Evolutionary conservation across 176 grass and related monocot genomes (phyloP).

Genomic region (Alopecurus myosuroides): DNA sequence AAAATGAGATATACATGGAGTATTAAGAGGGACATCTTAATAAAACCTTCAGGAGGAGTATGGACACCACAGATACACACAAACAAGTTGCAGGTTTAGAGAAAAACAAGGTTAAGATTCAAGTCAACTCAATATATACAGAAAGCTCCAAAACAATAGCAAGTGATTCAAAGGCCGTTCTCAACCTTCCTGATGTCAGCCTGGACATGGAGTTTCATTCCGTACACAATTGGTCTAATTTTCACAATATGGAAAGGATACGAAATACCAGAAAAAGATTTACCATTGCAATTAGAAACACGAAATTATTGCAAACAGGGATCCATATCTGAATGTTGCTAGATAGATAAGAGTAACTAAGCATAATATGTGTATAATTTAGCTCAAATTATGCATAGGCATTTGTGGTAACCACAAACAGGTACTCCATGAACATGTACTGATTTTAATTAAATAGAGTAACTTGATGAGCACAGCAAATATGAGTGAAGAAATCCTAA

Average conservation of each 20-base stretch:
- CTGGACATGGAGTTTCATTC: not conserved
- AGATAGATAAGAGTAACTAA: not conserved
- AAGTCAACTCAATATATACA: not conserved
- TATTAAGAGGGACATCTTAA: slow-evolving; percentile 3
- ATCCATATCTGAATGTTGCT: not conserved
- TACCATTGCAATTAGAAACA: not conserved
- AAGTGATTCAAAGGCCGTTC: not conserved
- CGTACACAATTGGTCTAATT: not conserved
- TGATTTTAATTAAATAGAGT: not conserved
- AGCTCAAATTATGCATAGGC: not conserved
- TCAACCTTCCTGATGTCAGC: not conserved
- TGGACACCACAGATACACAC: not conserved
- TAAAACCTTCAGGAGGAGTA: not conserved
- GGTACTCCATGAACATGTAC: not conserved
- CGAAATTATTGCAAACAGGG: not conserved
- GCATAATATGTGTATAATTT: not conserved
- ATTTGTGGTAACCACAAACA: not conserved
- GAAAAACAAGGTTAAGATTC: not conserved
- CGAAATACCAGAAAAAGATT: not conserved
- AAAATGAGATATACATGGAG: slow-evolving; percentile 21
- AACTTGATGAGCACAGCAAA: not conserved
- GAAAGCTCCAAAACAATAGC: slow-evolving; percentile 11
- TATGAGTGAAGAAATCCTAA: not conserved
- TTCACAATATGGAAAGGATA: not conserved
- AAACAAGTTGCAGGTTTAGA: slow-evolving; percentile 10